These are phyloP conservation scores for Xylaria sp. DNA, from an alignment of 2,329 filamentous ascomycete species.

Conservation along the genomic window DNA sequence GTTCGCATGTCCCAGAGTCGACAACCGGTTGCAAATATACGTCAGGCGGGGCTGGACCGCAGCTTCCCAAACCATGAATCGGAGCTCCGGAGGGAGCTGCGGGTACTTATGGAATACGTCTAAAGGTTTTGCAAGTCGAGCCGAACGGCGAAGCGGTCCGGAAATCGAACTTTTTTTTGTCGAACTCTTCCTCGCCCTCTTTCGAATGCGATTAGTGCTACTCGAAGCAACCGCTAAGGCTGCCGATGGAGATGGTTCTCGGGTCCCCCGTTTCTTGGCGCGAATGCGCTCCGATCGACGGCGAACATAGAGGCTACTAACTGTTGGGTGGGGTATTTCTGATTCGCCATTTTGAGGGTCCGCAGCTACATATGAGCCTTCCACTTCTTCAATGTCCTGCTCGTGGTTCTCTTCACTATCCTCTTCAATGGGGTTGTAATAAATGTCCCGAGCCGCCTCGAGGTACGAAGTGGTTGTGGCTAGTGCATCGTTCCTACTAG, in stretches of 20 bases:
- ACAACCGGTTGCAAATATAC: conserved; percentile 40
- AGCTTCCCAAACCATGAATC: conserved; percentile 41
- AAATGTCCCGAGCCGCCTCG: conserved; percentile 31
- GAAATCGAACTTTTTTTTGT: background rate
- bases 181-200: conserved; percentile 7
- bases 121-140: conserved; percentile 38
- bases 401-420: background rate
- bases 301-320: conserved; percentile 14
- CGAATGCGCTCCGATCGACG: conserved; percentile 28
- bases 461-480: conserved; percentile 22
- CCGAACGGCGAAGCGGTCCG: conserved; percentile 35
- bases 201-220: conserved; percentile 16
- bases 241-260: conserved; percentile 21
- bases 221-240: background rate
- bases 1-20: conserved; percentile 8
- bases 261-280: conserved; percentile 1
- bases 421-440: conserved; percentile 15
- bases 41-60: conserved; percentile 36
- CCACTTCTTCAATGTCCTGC: background rate
- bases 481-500: background rate
- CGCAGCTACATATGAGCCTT: background rate
- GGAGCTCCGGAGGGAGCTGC: conserved; percentile 36
- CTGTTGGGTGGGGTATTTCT: conserved; percentile 6
- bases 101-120: conserved; percentile 38
- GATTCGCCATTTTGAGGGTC: background rate